Evolutionary conservation across 1,284 basidiomycete genomes (phyloP).

Genomic region (Malassezia equina): DNA sequence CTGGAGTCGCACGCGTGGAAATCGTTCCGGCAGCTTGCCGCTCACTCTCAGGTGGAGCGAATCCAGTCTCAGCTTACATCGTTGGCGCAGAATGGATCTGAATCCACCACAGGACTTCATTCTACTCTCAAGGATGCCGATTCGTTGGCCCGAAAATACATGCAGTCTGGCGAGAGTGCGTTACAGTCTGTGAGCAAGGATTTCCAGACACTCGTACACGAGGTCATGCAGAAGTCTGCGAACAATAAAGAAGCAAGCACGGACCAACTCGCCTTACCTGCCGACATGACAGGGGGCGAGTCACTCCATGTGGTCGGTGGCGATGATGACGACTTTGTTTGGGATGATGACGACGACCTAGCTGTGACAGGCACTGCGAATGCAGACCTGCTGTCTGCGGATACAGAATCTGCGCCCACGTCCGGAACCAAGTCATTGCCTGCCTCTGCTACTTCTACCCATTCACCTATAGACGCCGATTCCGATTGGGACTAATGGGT

Average conservation of each 20-base stretch:
- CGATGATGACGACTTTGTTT: slow-evolving; percentile 19
- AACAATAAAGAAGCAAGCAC: background rate
- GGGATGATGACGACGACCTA: slow-evolving; percentile 19
- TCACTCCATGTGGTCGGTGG: background rate
- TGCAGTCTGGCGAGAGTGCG: slow-evolving; percentile 10
- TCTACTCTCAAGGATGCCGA: slow-evolving; percentile 15
- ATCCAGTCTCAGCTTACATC: slow-evolving; percentile 7
- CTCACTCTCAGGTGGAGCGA: slow-evolving; percentile 6
- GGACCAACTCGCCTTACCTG: background rate
- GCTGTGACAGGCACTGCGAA: background rate
- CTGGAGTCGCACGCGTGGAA: slow-evolving; percentile 1
- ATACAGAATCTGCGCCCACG: background rate
- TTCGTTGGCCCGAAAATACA: slow-evolving; percentile 2
- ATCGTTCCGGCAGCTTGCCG: slow-evolving; percentile 7
- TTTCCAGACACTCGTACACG: slow-evolving; percentile 15
- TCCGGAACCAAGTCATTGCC: background rate
- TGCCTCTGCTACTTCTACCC: background rate
- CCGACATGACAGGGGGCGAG: background rate
- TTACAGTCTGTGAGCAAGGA: slow-evolving; percentile 19
- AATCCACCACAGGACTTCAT: background rate
- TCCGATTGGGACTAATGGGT: slow-evolving; percentile 23
- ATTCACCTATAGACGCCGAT: slow-evolving; percentile 12
- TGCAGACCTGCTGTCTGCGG: background rate
- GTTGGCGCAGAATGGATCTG: background rate
- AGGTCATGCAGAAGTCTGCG: slow-evolving; percentile 13